Percentiles rank a stretch among this genome's conserved stretches.
phyloP scores from a whole-genome alignment of 331 rosid species.

The Telfairia occidentalis region DNA sequence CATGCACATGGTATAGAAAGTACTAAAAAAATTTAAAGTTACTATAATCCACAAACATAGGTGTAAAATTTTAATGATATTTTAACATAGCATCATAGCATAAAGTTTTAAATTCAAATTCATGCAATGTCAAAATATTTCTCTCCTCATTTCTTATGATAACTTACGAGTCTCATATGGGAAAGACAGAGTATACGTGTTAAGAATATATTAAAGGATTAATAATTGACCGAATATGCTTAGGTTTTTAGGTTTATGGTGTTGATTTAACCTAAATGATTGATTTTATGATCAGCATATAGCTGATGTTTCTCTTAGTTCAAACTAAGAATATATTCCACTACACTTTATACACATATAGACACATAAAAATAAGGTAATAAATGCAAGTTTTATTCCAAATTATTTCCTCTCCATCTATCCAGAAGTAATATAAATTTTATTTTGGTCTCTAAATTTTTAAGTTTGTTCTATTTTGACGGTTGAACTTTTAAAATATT shows the following conservation, averaged over 20 bases:
- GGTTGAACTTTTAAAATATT: no score
- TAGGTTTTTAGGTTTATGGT: not conserved
- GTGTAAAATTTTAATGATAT: no score
- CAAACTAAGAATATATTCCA: slow-evolving; percentile 6
- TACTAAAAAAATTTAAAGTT: no score
- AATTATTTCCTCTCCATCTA: not conserved
- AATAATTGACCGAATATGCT: not conserved
- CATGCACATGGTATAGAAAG: not conserved
- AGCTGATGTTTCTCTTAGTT: not conserved
- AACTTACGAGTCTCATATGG: not conserved
- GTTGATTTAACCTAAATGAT: not conserved
- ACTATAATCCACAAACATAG: no score
- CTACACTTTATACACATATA: not conserved
- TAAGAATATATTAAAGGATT: not conserved
- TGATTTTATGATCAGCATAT: not conserved
- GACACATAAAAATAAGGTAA: not conserved
- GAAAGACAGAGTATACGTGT: not conserved
- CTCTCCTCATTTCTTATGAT: not conserved
- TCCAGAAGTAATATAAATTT: no score
- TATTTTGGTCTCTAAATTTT: no score
- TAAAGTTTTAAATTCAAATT: not conserved
- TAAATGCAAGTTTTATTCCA: not conserved
- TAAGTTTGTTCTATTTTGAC: no score
- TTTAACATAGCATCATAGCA: no score
- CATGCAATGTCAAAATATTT: not conserved